Conservation (phyloP, 2,329 filamentous ascomycete species). For the Fusarium goolgardi region DNA sequence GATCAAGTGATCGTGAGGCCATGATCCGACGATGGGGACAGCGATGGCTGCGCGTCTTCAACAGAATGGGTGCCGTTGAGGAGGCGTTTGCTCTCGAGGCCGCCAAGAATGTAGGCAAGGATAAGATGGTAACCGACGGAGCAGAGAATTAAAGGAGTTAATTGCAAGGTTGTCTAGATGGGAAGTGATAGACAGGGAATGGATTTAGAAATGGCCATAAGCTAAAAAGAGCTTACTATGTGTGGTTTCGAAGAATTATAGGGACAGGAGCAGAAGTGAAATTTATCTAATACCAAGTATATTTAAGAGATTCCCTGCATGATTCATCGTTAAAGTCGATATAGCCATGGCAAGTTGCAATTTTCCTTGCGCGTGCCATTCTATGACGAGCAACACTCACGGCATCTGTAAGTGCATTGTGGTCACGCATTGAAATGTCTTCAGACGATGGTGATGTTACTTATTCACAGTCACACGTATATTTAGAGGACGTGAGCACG, state of each 20-base stretch:
- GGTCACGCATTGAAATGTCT: neutral
- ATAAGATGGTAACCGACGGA: conserved; percentile 36
- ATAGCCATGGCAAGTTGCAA: neutral
- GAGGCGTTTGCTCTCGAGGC: conserved; percentile 70
- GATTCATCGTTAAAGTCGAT: neutral
- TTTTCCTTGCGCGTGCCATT: neutral
- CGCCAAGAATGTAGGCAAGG: conserved; percentile 40
- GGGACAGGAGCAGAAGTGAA: neutral
- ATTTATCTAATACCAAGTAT: neutral
- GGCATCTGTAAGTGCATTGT: neutral
- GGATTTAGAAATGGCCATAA: conserved; percentile 26
- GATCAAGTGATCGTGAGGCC: conserved; percentile 67
- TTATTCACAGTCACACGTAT: neutral
- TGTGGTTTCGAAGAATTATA: neutral
- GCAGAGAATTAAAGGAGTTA: conserved; percentile 36
- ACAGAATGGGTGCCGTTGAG: conserved; percentile 84
- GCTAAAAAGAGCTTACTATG: conserved; percentile 21
- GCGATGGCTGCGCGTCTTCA: conserved; percentile 88
- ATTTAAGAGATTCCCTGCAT: neutral
- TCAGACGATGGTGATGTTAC: neutral
- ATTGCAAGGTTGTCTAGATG: conserved; percentile 30
- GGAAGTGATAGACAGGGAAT: conserved; percentile 1
- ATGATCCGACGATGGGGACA: conserved; percentile 83
- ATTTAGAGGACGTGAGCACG: neutral
- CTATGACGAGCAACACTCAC: neutral